phyloP scores from a whole-genome alignment of 345 rosid genomes.

The Citrus inodora region DNA sequence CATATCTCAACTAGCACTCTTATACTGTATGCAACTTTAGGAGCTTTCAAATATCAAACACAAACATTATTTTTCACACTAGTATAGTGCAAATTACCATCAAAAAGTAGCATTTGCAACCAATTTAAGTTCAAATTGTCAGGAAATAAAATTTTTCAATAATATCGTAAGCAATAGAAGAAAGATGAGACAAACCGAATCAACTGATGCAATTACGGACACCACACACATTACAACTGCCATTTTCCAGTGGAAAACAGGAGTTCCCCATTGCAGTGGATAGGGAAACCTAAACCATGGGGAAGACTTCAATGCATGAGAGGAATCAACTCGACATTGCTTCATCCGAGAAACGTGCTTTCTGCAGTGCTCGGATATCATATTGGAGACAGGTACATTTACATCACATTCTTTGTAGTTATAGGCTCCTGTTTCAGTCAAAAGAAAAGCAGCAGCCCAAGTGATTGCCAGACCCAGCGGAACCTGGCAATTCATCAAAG shows the following conservation, averaged over 20 bases:
- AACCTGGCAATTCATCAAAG: constrained; percentile 49
- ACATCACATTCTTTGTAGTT: constrained; percentile 79
- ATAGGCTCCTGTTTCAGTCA: constrained; percentile 84
- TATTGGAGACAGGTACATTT: constrained; percentile 71
- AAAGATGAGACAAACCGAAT: constrained; percentile 62
- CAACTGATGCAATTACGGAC: constrained; percentile 78
- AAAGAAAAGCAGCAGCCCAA: constrained; percentile 87
- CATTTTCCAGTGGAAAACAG: constrained; percentile 87
- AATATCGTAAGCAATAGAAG: not conserved
- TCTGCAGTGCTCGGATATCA: constrained; percentile 84
- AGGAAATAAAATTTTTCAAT: not conserved
- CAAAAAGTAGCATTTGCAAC: not conserved
- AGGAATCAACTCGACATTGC: constrained; percentile 84
- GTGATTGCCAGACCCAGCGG: constrained; percentile 91
- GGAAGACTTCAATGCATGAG: constrained; percentile 74
- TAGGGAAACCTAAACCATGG: constrained; percentile 99
- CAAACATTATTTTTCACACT: not conserved
- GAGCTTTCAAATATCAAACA: not conserved
- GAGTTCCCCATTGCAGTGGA: constrained; percentile 98
- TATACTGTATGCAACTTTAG: not conserved
- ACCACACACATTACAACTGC: constrained; percentile 88
- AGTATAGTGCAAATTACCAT: not conserved
- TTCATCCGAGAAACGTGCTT: constrained; percentile 75
- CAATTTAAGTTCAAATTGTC: constrained; percentile 11
- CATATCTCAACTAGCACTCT: not conserved